Conservation (phyloP, 164 flowering plant species). For the Nelumbo lutea region DNA sequence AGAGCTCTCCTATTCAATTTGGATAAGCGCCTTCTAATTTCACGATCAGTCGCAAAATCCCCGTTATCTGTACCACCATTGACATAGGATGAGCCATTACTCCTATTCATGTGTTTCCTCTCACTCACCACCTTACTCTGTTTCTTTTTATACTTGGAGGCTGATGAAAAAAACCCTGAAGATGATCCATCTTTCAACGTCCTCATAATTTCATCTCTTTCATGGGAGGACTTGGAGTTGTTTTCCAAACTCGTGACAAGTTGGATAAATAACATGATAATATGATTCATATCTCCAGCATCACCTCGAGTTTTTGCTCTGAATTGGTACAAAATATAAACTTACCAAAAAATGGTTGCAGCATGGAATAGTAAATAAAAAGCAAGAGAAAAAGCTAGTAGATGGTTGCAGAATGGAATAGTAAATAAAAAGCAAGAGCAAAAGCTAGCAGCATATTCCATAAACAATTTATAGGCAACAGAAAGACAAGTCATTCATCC, state of each 20-base stretch:
- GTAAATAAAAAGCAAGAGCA: not conserved
- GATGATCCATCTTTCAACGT: constrained; percentile 48
- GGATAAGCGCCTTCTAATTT: constrained; percentile 66
- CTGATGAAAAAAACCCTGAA: constrained; percentile 31
- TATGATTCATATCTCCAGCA: constrained; percentile 63
- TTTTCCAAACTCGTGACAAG: constrained; percentile 66
- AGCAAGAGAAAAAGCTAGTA: not conserved
- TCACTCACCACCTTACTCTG: constrained; percentile 36
- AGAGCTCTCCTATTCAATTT: constrained; percentile 61
- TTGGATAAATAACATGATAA: constrained; percentile 51
- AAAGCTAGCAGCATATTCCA: not conserved
- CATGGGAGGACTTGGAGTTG: constrained; percentile 37
- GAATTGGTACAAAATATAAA: constrained; percentile 15
- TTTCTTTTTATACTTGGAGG: constrained; percentile 63
- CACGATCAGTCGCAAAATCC: constrained; percentile 76
- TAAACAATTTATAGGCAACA: too few species aligned
- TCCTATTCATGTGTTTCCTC: constrained; percentile 47
- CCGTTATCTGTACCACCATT: constrained; percentile 53
- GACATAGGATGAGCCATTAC: constrained; percentile 35
- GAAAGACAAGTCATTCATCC: not conserved
- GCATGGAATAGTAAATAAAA: constrained; percentile 1
- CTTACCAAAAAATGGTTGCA: not conserved
- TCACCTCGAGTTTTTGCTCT: constrained; percentile 69
- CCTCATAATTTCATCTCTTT: constrained; percentile 53
- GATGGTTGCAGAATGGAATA: constrained; percentile 4